Evolutionary conservation across 495 filamentous ascomycete species (phyloP).

Genomic region (Venustampulla echinocandica): DNA sequence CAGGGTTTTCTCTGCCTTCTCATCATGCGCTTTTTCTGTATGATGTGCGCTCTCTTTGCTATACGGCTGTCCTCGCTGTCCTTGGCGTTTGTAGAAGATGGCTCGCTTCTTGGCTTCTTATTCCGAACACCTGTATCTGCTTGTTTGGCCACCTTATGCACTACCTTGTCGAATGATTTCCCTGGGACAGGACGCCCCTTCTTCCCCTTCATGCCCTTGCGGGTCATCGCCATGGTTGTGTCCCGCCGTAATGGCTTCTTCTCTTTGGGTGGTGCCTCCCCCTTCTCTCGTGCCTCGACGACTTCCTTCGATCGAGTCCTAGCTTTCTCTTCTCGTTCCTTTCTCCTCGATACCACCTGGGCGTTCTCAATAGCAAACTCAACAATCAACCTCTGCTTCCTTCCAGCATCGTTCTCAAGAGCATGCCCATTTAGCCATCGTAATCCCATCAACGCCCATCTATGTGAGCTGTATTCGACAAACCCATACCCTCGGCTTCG

Average conservation of each 20-base stretch:
- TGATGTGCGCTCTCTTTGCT: slow-evolving; percentile 55
- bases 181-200: slow-evolving; percentile 29
- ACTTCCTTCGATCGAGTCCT: slow-evolving; percentile 29
- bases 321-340: slow-evolving; percentile 59
- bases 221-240: slow-evolving; percentile 21
- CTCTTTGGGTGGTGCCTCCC: slow-evolving; percentile 36
- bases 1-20: slow-evolving; percentile 30
- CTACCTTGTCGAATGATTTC: slow-evolving; percentile 21
- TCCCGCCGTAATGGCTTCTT: slow-evolving; percentile 23
- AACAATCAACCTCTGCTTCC: slow-evolving; percentile 65
- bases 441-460: slow-evolving; percentile 90
- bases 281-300: slow-evolving; percentile 20
- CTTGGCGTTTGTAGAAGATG: neutral
- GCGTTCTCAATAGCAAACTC: slow-evolving; percentile 99
- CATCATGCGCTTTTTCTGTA: slow-evolving; percentile 57
- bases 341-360: slow-evolving; percentile 74
- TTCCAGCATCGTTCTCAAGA: slow-evolving; percentile 38
- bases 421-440: slow-evolving; percentile 86
- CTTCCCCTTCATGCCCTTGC: slow-evolving; percentile 27
- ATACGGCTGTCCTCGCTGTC: slow-evolving; percentile 43
- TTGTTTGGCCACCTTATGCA: slow-evolving; percentile 15
- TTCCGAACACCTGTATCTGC: slow-evolving; percentile 1
- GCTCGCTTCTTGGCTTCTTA: slow-evolving; percentile 12
- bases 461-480: slow-evolving; percentile 91
- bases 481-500: slow-evolving; percentile 92